Evolutionary conservation across 1,139 yeast species (phyloP).

Genomic region (Hansenula lynferdii): DNA sequence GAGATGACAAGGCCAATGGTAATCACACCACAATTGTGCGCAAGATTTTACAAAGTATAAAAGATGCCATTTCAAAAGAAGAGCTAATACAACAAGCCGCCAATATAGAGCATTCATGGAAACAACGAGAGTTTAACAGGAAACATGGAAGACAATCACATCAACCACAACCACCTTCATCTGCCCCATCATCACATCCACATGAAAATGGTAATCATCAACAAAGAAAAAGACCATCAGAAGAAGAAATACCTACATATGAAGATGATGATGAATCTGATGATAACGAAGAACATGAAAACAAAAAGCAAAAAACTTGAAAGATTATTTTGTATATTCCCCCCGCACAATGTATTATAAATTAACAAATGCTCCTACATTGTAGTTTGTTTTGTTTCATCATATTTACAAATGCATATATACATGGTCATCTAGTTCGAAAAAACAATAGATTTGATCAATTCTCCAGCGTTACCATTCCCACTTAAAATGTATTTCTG

Average conservation of each 20-base stretch:
- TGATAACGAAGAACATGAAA: constrained; percentile 31
- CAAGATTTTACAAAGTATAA: constrained; percentile 77
- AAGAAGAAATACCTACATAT: constrained; percentile 7
- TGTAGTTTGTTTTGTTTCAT: background rate
- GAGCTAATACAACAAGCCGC: constrained; percentile 53
- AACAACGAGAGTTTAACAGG: constrained; percentile 34
- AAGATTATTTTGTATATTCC: no score
- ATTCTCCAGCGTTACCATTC: constrained; percentile 74
- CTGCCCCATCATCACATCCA: constrained; percentile 2
- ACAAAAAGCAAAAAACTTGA: constrained; percentile 6
- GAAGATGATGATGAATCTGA: constrained; percentile 26
- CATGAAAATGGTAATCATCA: background rate
- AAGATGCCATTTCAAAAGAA: constrained; percentile 79
- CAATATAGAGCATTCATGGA: constrained; percentile 44
- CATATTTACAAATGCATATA: background rate
- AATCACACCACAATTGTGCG: constrained; percentile 79
- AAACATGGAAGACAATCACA: constrained; percentile 6
- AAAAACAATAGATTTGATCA: constrained; percentile 44
- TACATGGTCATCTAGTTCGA: constrained; percentile 2
- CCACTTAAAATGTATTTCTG: constrained; percentile 65
- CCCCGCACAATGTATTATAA: background rate
- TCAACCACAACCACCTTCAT: constrained; percentile 2
- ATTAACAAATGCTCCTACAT: background rate
- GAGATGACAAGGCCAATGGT: constrained; percentile 90
- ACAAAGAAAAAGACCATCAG: constrained; percentile 11